Evolutionary conservation across 306 rosid species (phyloP), one percentile per base, ranked within the genome.

Genomic region (Quercus gilva): DNA sequence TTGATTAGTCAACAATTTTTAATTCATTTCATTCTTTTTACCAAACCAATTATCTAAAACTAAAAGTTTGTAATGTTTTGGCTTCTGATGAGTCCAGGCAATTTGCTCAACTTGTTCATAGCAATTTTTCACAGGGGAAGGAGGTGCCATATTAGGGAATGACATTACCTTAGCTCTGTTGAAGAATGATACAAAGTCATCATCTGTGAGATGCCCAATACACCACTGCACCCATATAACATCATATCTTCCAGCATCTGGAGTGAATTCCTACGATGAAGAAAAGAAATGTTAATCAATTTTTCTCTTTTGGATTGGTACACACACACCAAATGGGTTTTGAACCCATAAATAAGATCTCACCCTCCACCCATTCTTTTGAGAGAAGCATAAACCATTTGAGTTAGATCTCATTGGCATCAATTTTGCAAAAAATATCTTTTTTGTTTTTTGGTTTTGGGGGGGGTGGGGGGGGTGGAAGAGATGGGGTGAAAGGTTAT

Each of bases 181-280:
- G 81, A 92, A 95, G 87, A 95, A 95, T 69, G 94, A 85, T 80
- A 92, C 86, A 52, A 95, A 92, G 80, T 95, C 99, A 5, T 92
- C 98, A 80, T 95, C 99, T 14, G 99, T 95, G 33, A 95, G 95
- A 90, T 95, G 99, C 64, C 99, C 99, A 49, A 95, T 92, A 76
- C 99, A 95, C 97, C 99, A 92, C 74, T 95, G 99, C 78, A 95
- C 83, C 99, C 99, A 95, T 85, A 95, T 95, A 77, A 95, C 89
- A 75, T 95, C 97, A 81, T 95, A 95, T 91, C 97, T 90, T 84
- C 87, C 96, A 35, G 86, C 69, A 58, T 83, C 94, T 52, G 99
- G 99, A n/a, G 95, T 89, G 84, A 92, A 95, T 79, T 89, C 98
- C 98, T 92, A 80, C 49, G 75, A 76, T 26, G n/a, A 55, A 80